Conservation (phyloP, 768 basidiomycete genomes). For the Termitomyces sp. region DNA sequence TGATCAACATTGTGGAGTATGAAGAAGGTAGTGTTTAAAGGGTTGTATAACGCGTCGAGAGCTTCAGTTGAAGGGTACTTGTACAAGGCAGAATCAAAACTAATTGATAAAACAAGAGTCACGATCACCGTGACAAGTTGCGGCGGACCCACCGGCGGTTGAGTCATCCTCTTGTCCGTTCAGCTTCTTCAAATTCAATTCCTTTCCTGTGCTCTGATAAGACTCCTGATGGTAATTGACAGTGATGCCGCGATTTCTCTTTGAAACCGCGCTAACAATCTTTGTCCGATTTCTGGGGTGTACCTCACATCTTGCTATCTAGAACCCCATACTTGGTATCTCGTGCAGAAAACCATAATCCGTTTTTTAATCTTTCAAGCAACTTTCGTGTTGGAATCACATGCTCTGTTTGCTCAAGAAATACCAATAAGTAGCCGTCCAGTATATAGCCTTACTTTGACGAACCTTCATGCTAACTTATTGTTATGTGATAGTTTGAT, state of each 20-base stretch:
- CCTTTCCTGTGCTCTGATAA: too few relatives aligned
- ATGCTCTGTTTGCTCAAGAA: not conserved
- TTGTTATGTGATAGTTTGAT: not conserved
- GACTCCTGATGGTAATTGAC: too few relatives aligned
- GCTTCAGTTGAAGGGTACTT: not conserved
- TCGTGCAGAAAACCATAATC: not conserved
- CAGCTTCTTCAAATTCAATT: too few relatives aligned
- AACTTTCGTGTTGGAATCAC: not conserved
- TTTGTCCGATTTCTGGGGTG: too few relatives aligned
- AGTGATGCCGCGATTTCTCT: not conserved
- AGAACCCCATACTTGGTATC: not conserved
- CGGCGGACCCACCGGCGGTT: too few relatives aligned
- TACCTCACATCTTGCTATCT: too few relatives aligned
- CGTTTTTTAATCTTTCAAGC: not conserved
- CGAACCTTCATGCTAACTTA: not conserved
- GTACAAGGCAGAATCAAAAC: too few relatives aligned
- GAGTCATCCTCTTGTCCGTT: too few relatives aligned
- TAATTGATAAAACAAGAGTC: not conserved
- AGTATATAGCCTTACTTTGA: not conserved
- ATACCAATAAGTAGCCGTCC: not conserved
- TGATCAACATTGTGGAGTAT: slow-evolving; percentile 64
- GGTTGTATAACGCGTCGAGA: slow-evolving; percentile 5
- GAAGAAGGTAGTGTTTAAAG: not conserved
- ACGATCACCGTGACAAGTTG: not conserved
- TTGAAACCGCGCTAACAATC: not conserved